A percentile compares a stretch with the other conserved stretches of the same genome.
phyloP scores from a whole-genome alignment of 1,284 basidiomycete genomes.

The Cystobasidiaceae sp. region DNA sequence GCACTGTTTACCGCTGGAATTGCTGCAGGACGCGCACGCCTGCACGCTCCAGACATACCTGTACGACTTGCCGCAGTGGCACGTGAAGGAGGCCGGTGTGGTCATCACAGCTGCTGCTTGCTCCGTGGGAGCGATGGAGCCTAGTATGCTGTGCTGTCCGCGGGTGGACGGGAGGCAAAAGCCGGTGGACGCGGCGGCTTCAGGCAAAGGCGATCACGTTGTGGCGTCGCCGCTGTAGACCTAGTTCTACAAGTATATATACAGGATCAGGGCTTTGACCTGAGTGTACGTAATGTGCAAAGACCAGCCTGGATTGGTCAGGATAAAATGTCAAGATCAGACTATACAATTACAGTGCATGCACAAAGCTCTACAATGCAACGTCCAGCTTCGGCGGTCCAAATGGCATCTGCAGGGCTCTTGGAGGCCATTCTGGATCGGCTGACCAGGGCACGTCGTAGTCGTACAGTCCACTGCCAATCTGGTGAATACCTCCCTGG shows the following conservation, averaged over 20 bases:
- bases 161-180: not conserved
- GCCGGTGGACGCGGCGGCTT: too few species aligned
- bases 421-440: not conserved
- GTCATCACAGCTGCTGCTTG: too few species aligned
- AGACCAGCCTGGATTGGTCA: too few species aligned
- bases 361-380: too few species aligned
- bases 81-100: not conserved
- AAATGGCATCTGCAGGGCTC: slow-evolving; percentile 12
- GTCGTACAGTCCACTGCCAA: not conserved
- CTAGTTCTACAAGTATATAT: too few species aligned
- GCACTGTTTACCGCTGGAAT: not conserved
- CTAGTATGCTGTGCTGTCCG: not conserved
- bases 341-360: not conserved
- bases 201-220: too few species aligned
- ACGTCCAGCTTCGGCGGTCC: not conserved
- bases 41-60: too few species aligned
- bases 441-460: not conserved
- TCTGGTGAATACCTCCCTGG: not conserved
- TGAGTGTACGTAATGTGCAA: too few species aligned
- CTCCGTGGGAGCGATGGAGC: too few species aligned
- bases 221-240: too few species aligned
- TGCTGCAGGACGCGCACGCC: not conserved
- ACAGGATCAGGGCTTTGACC: too few species aligned
- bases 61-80: slow-evolving; percentile 9
- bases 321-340: too few species aligned